Conservation (phyloP, 1,139 yeast species). For the Candida pseudoviswanathii region DNA sequence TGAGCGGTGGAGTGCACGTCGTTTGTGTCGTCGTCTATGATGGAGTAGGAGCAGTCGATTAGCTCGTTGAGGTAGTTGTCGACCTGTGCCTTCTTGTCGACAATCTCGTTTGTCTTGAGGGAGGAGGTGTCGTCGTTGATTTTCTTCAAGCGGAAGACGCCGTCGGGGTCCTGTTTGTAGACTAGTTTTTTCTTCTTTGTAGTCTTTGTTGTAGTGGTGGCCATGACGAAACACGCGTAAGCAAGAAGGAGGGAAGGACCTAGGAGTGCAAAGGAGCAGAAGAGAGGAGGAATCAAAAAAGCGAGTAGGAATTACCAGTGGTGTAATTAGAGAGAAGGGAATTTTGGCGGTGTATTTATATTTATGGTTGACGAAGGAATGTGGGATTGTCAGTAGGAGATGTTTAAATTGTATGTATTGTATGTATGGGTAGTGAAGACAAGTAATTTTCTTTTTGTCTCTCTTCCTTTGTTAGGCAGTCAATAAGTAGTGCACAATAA, state of each 20-base stretch:
- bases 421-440: no score
- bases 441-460: background rate
- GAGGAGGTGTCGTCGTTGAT: slow-evolving; percentile 20
- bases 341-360: slow-evolving; percentile 1
- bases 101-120: slow-evolving; percentile 8
- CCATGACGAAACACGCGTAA: slow-evolving; percentile 9
- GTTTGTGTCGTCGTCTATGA: slow-evolving; percentile 15
- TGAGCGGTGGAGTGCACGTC: slow-evolving; percentile 4
- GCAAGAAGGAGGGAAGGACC: background rate
- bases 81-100: slow-evolving; percentile 21
- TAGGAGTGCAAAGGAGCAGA: background rate
- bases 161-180: slow-evolving; percentile 45
- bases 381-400: background rate
- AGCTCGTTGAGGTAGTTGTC: slow-evolving; percentile 35
- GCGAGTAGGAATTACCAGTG: background rate
- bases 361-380: background rate
- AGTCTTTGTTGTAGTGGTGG: slow-evolving; percentile 17
- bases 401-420: no score
- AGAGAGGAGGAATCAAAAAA: background rate
- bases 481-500: no score
- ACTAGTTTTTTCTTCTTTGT: slow-evolving; percentile 33
- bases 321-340: background rate
- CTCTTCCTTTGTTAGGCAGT: no score
- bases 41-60: slow-evolving; percentile 29
- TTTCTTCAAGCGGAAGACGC: slow-evolving; percentile 43